Evolutionary conservation across 305 asterid genomes (phyloP).

Genomic region (Solanum hybrid): DNA sequence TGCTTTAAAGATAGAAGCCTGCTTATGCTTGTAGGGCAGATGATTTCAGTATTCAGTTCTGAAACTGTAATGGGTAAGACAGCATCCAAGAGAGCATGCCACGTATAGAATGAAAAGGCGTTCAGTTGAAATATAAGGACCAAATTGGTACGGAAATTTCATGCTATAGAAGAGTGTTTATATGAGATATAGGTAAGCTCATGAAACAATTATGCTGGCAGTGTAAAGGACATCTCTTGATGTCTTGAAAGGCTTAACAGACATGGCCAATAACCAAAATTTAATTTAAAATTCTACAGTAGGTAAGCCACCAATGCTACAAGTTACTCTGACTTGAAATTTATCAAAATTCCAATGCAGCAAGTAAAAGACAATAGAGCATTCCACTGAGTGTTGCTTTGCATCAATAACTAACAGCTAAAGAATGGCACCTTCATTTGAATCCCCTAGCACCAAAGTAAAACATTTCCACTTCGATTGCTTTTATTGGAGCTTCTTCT

Average conservation of each 20-base stretch:
- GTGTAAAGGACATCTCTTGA: not conserved
- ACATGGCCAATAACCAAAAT: not conserved
- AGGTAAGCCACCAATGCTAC: not conserved
- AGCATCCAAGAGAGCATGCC: not conserved
- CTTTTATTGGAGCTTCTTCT: not conserved
- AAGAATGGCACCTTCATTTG: not conserved
- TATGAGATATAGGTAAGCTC: not conserved
- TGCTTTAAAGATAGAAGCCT: not conserved
- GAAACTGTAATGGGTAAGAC: not conserved
- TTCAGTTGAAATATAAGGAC: not conserved
- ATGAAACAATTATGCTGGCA: not conserved
- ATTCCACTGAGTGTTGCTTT: not conserved
- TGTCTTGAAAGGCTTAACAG: not conserved
- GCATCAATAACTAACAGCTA: not conserved
- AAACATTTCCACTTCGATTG: not conserved
- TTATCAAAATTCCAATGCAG: not conserved
- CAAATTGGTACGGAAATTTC: not conserved
- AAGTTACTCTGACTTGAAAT: not conserved
- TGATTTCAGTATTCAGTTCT: not conserved
- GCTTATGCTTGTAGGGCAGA: not conserved
- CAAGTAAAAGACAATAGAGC: not conserved
- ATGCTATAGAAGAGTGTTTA: not conserved
- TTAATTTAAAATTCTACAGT: not conserved
- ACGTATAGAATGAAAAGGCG: not conserved
- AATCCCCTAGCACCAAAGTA: not conserved